Conservation (phyloP, 2,329 filamentous ascomycete species). For the Endocalyx cinctus region DNA sequence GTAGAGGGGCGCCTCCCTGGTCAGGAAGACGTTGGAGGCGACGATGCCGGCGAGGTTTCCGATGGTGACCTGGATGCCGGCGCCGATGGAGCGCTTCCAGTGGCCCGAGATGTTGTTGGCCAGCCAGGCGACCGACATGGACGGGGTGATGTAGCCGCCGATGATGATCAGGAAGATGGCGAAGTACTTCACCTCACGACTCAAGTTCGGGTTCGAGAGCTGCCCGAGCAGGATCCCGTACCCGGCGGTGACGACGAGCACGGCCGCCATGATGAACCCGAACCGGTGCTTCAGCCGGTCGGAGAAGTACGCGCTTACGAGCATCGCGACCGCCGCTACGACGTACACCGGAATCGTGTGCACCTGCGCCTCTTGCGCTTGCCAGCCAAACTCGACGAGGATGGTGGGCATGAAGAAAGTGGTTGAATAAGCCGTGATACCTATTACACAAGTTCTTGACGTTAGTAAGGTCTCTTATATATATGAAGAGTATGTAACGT, state of each 20-base stretch:
- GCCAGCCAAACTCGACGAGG: slow-evolving; percentile 34
- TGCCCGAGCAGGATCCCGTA: slow-evolving; percentile 30
- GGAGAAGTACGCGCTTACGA: slow-evolving; percentile 28
- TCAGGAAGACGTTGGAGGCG: slow-evolving; percentile 31
- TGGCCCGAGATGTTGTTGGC: slow-evolving; percentile 48
- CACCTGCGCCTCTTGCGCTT: slow-evolving; percentile 29
- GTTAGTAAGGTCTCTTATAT: too few species aligned
- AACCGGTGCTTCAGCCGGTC: slow-evolving; percentile 30
- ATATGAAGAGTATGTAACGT: too few species aligned
- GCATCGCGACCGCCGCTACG: slow-evolving; percentile 26
- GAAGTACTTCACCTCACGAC: slow-evolving; percentile 28
- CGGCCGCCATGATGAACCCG: slow-evolving; percentile 28
- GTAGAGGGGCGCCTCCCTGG: slow-evolving; percentile 29
- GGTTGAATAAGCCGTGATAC: slow-evolving; percentile 27
- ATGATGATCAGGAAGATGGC: slow-evolving; percentile 32
- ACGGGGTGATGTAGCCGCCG: slow-evolving; percentile 29
- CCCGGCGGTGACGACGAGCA: slow-evolving; percentile 24
- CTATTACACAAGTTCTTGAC: too few species aligned
- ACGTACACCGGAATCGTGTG: slow-evolving; percentile 35
- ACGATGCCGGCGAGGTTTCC: slow-evolving; percentile 40
- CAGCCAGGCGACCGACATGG: slow-evolving; percentile 41
- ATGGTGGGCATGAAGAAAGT: slow-evolving; percentile 39
- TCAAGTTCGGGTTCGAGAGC: slow-evolving; percentile 13
- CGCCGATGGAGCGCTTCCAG: slow-evolving; percentile 46
- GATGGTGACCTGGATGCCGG: slow-evolving; percentile 44